Evolutionary conservation across 2,329 filamentous ascomycete species (phyloP), one percentile per base, ranked within the genome.

Genomic region (Stachybotrys chlorohalonatus): DNA sequence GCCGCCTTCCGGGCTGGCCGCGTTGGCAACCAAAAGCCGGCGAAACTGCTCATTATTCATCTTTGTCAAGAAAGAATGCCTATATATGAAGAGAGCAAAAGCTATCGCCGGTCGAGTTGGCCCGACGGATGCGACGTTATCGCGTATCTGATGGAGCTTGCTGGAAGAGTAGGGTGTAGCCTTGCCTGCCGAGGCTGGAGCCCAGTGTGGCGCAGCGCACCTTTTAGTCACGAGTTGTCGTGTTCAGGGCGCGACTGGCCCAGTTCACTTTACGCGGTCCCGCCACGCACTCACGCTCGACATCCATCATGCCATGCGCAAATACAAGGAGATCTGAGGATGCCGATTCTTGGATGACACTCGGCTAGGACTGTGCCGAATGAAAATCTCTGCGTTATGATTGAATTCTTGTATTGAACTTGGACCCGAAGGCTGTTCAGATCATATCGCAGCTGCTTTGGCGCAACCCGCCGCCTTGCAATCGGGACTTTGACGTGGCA

Each of bases 11-110:
- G 70, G 58, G 56, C 75, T 76, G 54, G 70, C 65, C 7, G 76
- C 66, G 56, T 76, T 77, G 47, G 70, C 70, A 49, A 85, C 76
- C 24, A 96, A 71, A 7, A 97, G 80, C 59, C 87, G 87, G 54
- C 94, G 87, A 66, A 99, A 99, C 64, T 96, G 90, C 48, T 91
- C 84, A 77, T 97, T 97, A 70, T 97, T 95, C 94, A 99, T 97
- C 45, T 48, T 58, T 53, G 51, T 54, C 17, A 24, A 15, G 16
- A 32, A 47, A 49, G 17, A 51, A 24, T 24, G 24, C 24, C 24
- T 24, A 24, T 4, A 4, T 24, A 24, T 24, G 24, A 42, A 42
- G 36, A 13, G 8, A 9, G 36, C 8, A 42, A 13, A 42, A 42
- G 36, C 3, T 2, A 42, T 42, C 36, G 13, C 36, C 36, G 13